Percentiles rank a stretch among this genome's conserved stretches.
Evolutionary conservation across 2,329 filamentous ascomycete species (phyloP).

Genomic region (Exophiala dermatitidis): DNA sequence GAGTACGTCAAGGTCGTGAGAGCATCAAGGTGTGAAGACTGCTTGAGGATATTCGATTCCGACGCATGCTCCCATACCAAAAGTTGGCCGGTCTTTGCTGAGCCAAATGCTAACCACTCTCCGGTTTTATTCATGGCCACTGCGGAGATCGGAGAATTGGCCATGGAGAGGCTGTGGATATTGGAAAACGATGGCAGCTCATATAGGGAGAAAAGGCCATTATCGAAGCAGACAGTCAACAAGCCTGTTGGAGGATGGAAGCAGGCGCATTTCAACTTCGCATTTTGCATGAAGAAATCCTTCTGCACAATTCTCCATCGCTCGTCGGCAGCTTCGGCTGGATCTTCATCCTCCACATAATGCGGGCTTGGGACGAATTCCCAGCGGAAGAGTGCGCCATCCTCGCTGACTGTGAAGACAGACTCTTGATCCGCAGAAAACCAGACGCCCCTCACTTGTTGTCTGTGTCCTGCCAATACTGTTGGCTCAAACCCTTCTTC

Average conservation of each 20-base stretch:
- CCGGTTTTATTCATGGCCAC: constrained; percentile 90
- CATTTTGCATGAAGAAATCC: constrained; percentile 89
- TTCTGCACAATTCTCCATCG: constrained; percentile 87
- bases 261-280: constrained; percentile 79
- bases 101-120: constrained; percentile 95
- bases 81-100: constrained; percentile 90
- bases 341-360: constrained; percentile 49
- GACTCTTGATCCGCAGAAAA: constrained; percentile 91
- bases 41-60: constrained; percentile 96
- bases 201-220: constrained; percentile 87
- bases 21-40: constrained; percentile 93
- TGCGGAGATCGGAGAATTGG: constrained; percentile 91
- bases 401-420: constrained; percentile 93
- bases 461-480: constrained; percentile 81
- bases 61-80: constrained; percentile 99
- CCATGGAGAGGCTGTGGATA: constrained; percentile 86
- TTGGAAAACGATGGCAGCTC: constrained; percentile 93
- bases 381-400: constrained; percentile 95
- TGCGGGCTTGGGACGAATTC: constrained; percentile 62
- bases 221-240: constrained; percentile 94
- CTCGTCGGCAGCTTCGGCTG: constrained; percentile 55
- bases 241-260: constrained; percentile 82
- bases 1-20: constrained; percentile 93
- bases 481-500: constrained; percentile 87
- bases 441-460: constrained; percentile 88